Base-by-base conservation (phyloP, 108 stramenopile species). In the Cyclotella distinguenda region DNA sequence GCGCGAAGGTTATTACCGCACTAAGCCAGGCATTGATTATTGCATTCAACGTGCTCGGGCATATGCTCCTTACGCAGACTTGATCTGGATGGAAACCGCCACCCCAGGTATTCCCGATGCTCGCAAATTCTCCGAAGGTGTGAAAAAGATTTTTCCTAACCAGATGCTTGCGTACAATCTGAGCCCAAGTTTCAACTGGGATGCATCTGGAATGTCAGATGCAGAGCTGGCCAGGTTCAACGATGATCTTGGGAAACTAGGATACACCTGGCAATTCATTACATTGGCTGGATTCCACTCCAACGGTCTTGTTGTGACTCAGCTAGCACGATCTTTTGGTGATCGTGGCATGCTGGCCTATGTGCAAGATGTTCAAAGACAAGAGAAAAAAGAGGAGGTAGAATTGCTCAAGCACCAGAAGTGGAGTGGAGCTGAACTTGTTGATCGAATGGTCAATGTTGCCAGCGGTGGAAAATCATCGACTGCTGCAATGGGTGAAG, bases 151-250 rank as follows among this genome's bases (percentile, higher is more conserved):
- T 18, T 65, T 64, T 42, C 95, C 96, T 8, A 78, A 93, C 52
- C 91, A 95, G 73, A 95, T 91, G 93, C 82, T 96, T 65, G 95
- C 97, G 32, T 96, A 96, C 86, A 96, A 97, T 79, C 70, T 96
- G 39, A 86, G 84, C 42, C 97, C 97, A 51, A 86, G 84, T 58
- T 97, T 97, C 73, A 97, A 97, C 81, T 97, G 97, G 97, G 94
- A 95, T 71, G 87, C 89, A 33, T 91, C 93, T 12, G 95, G 95
- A 1, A 91, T 95, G 94, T 67, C 81, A 18, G 93, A 96, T 59
- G 68, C 40, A 26, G 78, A 95, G 34, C 75, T 96, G 64, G 86
- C 84, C 2, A 28, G 47, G 32, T 96, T 96, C 88, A 96, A 96
- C 70, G 86, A 89, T 49, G 94, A 87, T 45, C 78, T 97, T 11